Conservation (phyloP, 495 filamentous ascomycete species). For the Aspergillus ellipticus region DNA sequence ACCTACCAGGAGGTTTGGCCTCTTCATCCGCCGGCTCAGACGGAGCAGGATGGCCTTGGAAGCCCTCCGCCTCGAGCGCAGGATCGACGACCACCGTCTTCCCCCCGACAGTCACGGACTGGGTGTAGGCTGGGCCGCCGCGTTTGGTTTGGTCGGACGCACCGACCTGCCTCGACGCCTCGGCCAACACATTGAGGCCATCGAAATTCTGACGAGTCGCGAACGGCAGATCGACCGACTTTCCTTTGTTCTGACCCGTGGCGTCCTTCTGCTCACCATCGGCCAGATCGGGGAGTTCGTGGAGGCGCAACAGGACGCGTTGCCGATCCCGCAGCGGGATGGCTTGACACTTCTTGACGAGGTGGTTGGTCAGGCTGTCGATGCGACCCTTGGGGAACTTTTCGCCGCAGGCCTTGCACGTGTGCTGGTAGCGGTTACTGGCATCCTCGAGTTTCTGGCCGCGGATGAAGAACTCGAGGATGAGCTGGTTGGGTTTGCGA, state of each 20-base stretch:
- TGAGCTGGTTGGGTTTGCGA: slow-evolving; percentile 74
- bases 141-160: slow-evolving; percentile 45
- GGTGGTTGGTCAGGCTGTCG: slow-evolving; percentile 71
- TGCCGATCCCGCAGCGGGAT: slow-evolving; percentile 63
- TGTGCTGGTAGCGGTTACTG: slow-evolving; percentile 83
- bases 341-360: slow-evolving; percentile 77
- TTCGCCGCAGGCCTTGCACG: slow-evolving; percentile 81
- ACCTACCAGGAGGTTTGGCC: slow-evolving; percentile 25
- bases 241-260: slow-evolving; percentile 38
- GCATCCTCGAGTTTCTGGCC: slow-evolving; percentile 77
- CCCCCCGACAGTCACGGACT: slow-evolving; percentile 45
- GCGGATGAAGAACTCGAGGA: slow-evolving; percentile 78
- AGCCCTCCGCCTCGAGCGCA: slow-evolving; percentile 44
- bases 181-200: slow-evolving; percentile 74
- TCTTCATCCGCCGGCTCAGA: slow-evolving; percentile 28
- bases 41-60: slow-evolving; percentile 33
- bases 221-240: slow-evolving; percentile 37
- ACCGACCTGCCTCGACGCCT: slow-evolving; percentile 71
- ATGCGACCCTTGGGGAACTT: slow-evolving; percentile 80
- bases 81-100: slow-evolving; percentile 48
- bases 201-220: slow-evolving; percentile 59
- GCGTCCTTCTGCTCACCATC: slow-evolving; percentile 35
- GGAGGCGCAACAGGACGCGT: slow-evolving; percentile 58
- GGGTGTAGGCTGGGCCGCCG: slow-evolving; percentile 38
- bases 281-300: slow-evolving; percentile 42